Base-by-base conservation (phyloP, 371 early-diverging fungal species). In the Chytridium lagenaria region DNA sequence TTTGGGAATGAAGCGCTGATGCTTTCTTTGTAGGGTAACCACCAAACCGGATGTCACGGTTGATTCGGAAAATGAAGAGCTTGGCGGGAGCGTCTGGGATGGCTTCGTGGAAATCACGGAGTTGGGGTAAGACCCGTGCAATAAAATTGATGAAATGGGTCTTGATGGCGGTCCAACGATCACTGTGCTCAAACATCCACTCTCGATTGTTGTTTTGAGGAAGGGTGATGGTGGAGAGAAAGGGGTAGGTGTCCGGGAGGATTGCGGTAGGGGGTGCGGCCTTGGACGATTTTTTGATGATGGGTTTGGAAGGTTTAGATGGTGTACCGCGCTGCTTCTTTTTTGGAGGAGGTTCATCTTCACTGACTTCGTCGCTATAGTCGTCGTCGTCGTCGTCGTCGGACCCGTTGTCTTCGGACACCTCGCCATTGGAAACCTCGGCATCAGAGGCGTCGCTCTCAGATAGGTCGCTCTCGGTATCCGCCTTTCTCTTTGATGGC, bases 31-130 rank as follows among this genome's bases (percentile, higher is more conserved):
- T 63, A 63, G 3, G 37, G 63, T 3, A 37, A 36, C 63, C 30
- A 30, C 63, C 63, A 30, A 63, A 63, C 2, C 63, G 30, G 36
- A 63, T 36, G 36, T 63, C 63, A 2, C 63, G 63, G 63, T 63
- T 63, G 63, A 63, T 19, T 26, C 63, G 63, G 63, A 63, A 63
- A 15, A 63, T 36, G 36, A 5, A 36, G 26, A 7, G 7, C 23
- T 63, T 63, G 34, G 63, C 12, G 12, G 63, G 63, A 36, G 12
- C 15, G 36, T 63, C 36, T 12, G 63, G 63, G 10, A 63, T 2
- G 15, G 34, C 23, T 30, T 2, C 33, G 36, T 63, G 33, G 36
- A 63, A 12, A 16, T 3, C 30, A 12, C 36, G 30, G 34, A 37
- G 3, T 3, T 12, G 34, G 7, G 30, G 36, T 3, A 36, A 19